phyloP scores from a whole-genome alignment of 148 eudicot species.

The Persicaria maculosa region DNA sequence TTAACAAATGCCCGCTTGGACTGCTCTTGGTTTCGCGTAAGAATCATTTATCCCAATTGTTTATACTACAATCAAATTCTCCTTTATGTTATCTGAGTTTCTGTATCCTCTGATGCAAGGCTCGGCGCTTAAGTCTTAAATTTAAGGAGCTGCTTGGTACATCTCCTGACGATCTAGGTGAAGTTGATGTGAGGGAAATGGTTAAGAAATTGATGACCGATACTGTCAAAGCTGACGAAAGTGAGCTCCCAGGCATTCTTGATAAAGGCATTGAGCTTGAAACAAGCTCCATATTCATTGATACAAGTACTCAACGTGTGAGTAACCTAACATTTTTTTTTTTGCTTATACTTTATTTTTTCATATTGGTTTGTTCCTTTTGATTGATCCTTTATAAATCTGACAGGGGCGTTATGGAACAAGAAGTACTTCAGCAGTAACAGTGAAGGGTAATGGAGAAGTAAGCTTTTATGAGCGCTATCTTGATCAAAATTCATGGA shows the following conservation, averaged over 20 bases:
- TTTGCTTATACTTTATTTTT: background rate
- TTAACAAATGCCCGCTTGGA: constrained; percentile 73
- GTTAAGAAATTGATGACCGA: constrained; percentile 56
- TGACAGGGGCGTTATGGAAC: constrained; percentile 76
- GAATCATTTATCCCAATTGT: background rate
- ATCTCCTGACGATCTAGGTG: constrained; percentile 11
- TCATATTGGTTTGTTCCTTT: background rate
- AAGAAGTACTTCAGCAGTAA: constrained; percentile 57
- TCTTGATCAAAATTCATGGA: constrained; percentile 51
- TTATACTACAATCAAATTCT: background rate
- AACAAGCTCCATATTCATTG: constrained; percentile 65
- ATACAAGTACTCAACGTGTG: constrained; percentile 46
- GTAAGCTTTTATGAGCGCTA: constrained; percentile 52
- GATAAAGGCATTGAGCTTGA: constrained; percentile 42
- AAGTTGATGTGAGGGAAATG: constrained; percentile 34
- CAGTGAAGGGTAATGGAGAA: constrained; percentile 37
- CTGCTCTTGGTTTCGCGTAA: constrained; percentile 80
- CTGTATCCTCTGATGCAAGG: constrained; percentile 29
- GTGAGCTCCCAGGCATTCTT: constrained; percentile 41
- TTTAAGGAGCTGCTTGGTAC: constrained; percentile 36
- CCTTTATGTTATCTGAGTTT: background rate
- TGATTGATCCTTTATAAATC: background rate
- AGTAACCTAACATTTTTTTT: background rate
- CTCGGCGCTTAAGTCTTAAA: constrained; percentile 39
- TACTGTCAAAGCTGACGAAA: constrained; percentile 46